A percentile compares a stretch with the other conserved stretches of the same genome.
These are phyloP conservation scores for Tricholoma hemisulphureum DNA, from an alignment of 768 basidiomycete genomes.

Conservation along the genomic window DNA sequence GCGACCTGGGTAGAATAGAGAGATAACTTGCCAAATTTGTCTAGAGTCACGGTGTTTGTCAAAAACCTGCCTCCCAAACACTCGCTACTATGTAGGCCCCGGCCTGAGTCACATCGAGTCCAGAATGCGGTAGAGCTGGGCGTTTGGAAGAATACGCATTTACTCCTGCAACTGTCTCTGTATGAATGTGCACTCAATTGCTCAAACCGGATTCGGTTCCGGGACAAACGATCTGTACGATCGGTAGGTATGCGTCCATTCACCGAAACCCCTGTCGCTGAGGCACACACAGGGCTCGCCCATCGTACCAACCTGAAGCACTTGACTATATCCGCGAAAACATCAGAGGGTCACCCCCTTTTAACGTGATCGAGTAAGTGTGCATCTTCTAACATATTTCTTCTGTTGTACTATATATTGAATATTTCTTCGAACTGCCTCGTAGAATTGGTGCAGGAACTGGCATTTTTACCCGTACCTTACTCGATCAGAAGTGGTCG, in stretches of 20 bases:
- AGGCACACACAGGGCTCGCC: constrained; percentile 51
- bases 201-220: constrained; percentile 68
- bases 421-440: background rate
- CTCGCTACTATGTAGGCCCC: too few relatives aligned
- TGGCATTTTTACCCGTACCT: constrained; percentile 83
- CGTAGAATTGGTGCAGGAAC: constrained; percentile 79
- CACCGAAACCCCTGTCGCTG: background rate
- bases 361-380: constrained; percentile 72
- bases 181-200: constrained; percentile 58
- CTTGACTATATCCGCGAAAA: constrained; percentile 58
- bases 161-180: constrained; percentile 19
- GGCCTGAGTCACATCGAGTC: too few relatives aligned
- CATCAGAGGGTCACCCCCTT: constrained; percentile 34
- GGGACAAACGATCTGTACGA: constrained; percentile 88
- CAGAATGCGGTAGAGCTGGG: too few relatives aligned
- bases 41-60: too few relatives aligned
- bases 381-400: background rate
- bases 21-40: too few relatives aligned
- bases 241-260: constrained; percentile 36
- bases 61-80: too few relatives aligned
- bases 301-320: constrained; percentile 72
- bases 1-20: too few relatives aligned
- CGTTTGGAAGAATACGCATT: too few relatives aligned
- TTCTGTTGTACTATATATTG: background rate
- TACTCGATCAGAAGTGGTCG: constrained; percentile 64